These are phyloP conservation scores for Boletus rufocinnamomeus DNA, from an alignment of 768 basidiomycete genomes.

Conservation along the genomic window DNA sequence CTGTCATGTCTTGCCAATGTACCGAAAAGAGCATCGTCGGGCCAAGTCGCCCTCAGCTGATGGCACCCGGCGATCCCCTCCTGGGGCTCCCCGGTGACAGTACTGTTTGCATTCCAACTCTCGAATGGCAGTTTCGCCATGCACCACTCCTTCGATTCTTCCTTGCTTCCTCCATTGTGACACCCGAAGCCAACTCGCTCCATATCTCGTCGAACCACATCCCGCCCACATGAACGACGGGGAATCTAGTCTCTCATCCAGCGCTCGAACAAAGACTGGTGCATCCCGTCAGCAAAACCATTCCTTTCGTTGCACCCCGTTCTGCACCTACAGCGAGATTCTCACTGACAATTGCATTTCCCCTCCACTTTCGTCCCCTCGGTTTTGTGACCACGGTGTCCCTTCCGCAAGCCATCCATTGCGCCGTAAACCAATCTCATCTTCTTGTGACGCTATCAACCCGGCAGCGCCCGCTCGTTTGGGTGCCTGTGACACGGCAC, in stretches of 20 bases:
- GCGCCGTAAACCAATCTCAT: neutral
- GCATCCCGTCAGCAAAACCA: neutral
- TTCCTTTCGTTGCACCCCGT: neutral
- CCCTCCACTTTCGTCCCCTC: neutral
- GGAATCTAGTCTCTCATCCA: neutral
- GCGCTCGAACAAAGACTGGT: neutral
- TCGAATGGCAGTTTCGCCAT: constrained; percentile 12
- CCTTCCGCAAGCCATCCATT: neutral
- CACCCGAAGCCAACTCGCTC: neutral
- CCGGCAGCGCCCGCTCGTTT: neutral
- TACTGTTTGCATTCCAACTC: constrained; percentile 24
- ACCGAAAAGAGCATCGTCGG: constrained; percentile 28
- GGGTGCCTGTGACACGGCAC: neutral
- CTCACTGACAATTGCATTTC: neutral
- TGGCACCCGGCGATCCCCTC: constrained; percentile 17
- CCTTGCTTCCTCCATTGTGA: constrained; percentile 8
- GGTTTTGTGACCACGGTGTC: neutral
- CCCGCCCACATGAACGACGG: constrained; percentile 3
- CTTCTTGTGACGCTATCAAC: neutral
- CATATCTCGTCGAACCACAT: neutral
- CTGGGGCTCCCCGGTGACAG: neutral
- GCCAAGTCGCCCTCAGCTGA: constrained; percentile 17
- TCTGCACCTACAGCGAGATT: neutral
- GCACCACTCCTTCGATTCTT: neutral
- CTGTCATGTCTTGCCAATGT: constrained; percentile 8